Conservation (phyloP, 2,329 filamentous ascomycete species). For the Xylaria polymorpha region DNA sequence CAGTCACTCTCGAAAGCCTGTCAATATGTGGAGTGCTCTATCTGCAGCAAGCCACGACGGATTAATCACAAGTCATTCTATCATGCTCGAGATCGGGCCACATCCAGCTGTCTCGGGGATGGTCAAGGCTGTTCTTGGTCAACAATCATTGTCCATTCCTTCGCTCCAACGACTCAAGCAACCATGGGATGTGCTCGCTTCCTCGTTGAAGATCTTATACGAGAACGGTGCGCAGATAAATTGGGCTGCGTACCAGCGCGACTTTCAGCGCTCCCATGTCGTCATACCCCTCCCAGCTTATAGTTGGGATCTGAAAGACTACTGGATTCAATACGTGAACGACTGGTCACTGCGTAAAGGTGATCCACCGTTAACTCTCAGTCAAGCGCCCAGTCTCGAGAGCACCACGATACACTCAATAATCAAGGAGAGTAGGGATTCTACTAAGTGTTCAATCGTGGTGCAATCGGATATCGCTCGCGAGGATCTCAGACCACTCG, state of each 20-base stretch:
- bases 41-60: too few species aligned
- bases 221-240: constrained; percentile 55
- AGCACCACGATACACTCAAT: constrained; percentile 29
- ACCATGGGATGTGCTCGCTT: constrained; percentile 60
- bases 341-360: constrained; percentile 73
- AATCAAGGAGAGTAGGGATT: too few species aligned
- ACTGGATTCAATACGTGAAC: constrained; percentile 59
- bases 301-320: constrained; percentile 71
- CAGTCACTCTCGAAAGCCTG: too few species aligned
- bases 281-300: constrained; percentile 70
- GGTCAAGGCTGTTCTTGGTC: constrained; percentile 18
- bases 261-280: constrained; percentile 64
- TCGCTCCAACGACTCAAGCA: too few species aligned
- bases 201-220: constrained; percentile 60
- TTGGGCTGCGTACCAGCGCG: constrained; percentile 68
- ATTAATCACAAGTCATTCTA: constrained; percentile 38
- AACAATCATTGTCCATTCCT: too few species aligned
- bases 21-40: too few species aligned
- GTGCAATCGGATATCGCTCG: constrained; percentile 66
- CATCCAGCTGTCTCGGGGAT: constrained; percentile 39
- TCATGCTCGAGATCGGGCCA: constrained; percentile 41
- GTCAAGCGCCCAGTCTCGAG: constrained; percentile 14
- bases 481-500: constrained; percentile 65
- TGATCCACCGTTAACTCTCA: constrained; percentile 52
- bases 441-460: constrained; percentile 49